phyloP scores from a whole-genome alignment of 2,329 filamentous ascomycete species.

The Ceratocystis cacaofunesta region DNA sequence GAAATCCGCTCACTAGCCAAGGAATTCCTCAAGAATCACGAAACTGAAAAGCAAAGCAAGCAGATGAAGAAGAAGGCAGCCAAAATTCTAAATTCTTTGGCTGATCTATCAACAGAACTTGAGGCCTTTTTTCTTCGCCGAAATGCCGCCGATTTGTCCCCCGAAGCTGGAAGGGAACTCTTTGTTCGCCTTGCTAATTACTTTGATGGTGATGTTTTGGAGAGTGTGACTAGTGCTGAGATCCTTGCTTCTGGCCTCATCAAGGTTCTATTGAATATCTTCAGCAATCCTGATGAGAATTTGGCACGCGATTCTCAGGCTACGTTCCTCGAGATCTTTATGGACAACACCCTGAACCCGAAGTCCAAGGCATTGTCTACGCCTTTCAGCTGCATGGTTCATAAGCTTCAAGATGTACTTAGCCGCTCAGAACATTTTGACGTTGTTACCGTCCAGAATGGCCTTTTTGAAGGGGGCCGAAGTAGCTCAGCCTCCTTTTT shows the following conservation, averaged over 20 bases:
- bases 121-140: constrained; percentile 52
- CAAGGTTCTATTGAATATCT: constrained; percentile 64
- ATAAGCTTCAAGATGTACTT: constrained; percentile 88
- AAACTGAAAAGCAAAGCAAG: constrained; percentile 56
- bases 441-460: constrained; percentile 87
- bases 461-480: constrained; percentile 75
- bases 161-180: constrained; percentile 44
- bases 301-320: constrained; percentile 55
- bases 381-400: constrained; percentile 77
- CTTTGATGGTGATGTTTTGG: constrained; percentile 76
- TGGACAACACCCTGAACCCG: constrained; percentile 56
- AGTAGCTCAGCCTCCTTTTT: constrained; percentile 92
- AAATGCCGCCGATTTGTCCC: constrained; percentile 30
- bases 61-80: constrained; percentile 65
- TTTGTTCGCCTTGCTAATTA: constrained; percentile 66
- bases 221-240: constrained; percentile 92
- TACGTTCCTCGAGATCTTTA: constrained; percentile 82
- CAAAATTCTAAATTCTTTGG: constrained; percentile 59
- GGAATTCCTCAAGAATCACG: constrained; percentile 70
- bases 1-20: constrained; percentile 64
- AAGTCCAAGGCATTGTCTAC: constrained; percentile 58
- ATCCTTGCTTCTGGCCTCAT: constrained; percentile 83
- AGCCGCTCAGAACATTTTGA: constrained; percentile 97
- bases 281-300: constrained; percentile 53
- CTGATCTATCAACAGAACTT: constrained; percentile 55